Evolutionary conservation across 1,284 basidiomycete genomes (phyloP), one percentile per base, ranked within the genome.

Genomic region (Leucoagaricus sp.): DNA sequence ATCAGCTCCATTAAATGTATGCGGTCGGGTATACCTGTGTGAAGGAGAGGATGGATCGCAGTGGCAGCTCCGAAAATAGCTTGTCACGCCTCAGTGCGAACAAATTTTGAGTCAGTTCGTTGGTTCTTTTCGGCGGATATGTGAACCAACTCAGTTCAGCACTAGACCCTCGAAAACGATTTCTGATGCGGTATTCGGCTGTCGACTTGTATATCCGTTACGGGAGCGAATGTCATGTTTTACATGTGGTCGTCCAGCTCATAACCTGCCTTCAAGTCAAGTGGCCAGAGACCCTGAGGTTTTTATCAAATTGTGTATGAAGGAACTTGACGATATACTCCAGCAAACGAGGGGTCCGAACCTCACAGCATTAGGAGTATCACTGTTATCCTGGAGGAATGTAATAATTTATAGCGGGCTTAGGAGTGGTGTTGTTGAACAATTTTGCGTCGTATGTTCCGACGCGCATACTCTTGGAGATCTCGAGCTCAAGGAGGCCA

Each of bases 1-100:
- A 55, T 49, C 53, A 55, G 53, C 53, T 49, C 53, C 46, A 46
- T 55, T 49, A 41, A 26, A 23, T 49, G 45, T 29, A 55, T 49
- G 53, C n/a, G 46, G 46, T 42, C 53, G 46, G 53, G 21, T 55
- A 48, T 55, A n/a, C 28, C 17, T 48, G 44, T 23, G 47, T 28
- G 42, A 45, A 53, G 26, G 19, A 31, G 42, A 26, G 51, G 17
- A 45, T 44, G 41, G 40, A 31, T 33, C 33, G 36, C 21, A 46
- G 26, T 53, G 52, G 29, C 44, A 38, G 42, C 46, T 47, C 53
- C 53, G 49, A 42, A 55, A 55, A 55, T 55, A 55, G 28, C 7
- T 12, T 42, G 53, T 55, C 53, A 55, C 53, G 19, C 50, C 26
- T 46, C 10, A 17, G 21, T 36, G 36, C n/a, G n/a, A n/a, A 50